Base-by-base conservation (phyloP, 2,329 filamentous ascomycete genomes). In the Penicillium sclerotiorum region DNA sequence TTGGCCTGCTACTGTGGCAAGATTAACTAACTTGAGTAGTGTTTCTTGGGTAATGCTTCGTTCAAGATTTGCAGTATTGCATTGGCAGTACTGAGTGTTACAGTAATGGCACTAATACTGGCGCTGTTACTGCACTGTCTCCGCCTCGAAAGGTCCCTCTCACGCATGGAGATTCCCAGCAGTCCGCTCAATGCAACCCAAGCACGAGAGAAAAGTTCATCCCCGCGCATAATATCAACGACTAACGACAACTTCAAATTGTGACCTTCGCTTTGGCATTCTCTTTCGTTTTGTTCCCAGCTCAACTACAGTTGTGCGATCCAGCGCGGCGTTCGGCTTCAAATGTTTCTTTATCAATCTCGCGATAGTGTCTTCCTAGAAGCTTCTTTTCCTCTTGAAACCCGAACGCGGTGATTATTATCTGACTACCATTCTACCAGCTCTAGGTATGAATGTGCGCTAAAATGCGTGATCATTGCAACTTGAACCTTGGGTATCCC, bases 401-500 rank as follows among this genome's bases (percentile, higher is more conserved):
- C 39, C 8, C 20, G 20, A 45, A 23, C 15, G 27, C 35, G 49
- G 33, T 32, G n/a, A 13, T 20, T 39, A 12, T 32, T 38, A 39
- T 46, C 44, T 46, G 25, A 46, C 44, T 38, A 22, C 35, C 20
- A 18, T 39, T 18, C 35, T 35, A 23, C 35, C 36, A 25, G 28
- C 30, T 55, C 37, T 52, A 53, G 53, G 50, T 27, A 48, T 38
- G 48, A 50, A 53, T 21, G 20, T 37, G 22, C 17, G n/a, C n/a
- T n/a, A n/a, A n/a, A n/a, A n/a, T 35, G 32, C 15, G 17, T 9
- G 9, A 36, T 20, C 20, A 9, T 11, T 5, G 6, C 33, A 17
- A 17, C 2, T 6, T 11, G 11, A 7, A 36, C 15, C 6, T 17
- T 18, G 33, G 11, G 11, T n/a, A 32, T 36, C 15, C 12, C 33